Conservation (phyloP, 139 green algal species). For the Desmodesmus armatus region DNA sequence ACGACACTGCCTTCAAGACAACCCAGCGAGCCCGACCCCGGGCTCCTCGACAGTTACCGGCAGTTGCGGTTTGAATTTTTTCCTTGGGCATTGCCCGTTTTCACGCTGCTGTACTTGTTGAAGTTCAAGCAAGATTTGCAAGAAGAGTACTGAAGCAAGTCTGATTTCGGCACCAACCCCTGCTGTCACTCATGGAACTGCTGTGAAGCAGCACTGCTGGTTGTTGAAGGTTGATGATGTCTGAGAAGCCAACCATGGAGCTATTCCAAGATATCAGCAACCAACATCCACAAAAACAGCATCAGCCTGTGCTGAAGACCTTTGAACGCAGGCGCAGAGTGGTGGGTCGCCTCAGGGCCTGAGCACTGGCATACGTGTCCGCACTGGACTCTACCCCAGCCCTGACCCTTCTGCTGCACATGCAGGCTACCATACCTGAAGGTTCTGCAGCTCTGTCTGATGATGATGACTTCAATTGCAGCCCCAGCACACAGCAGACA, state of each 20-base stretch:
- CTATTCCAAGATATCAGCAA: conserved; percentile 32
- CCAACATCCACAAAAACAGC: neutral
- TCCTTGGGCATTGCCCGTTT: too few species aligned
- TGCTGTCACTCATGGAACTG: too few species aligned
- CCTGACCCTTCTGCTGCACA: neutral
- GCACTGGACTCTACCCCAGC: neutral
- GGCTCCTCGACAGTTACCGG: too few species aligned
- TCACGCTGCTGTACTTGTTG: too few species aligned
- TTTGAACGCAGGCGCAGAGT: conserved; percentile 27
- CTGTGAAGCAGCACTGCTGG: too few species aligned
- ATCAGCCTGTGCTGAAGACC: neutral
- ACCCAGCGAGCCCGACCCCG: too few species aligned
- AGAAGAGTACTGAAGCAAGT: too few species aligned
- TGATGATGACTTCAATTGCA: neutral
- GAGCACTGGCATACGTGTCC: neutral
- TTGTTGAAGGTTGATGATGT: too few species aligned
- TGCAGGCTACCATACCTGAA: neutral
- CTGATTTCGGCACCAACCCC: neutral
- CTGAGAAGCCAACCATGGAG: too few species aligned
- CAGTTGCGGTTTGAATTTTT: too few species aligned
- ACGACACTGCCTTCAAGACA: too few species aligned
- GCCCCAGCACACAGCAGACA: neutral
- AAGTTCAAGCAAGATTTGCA: too few species aligned
- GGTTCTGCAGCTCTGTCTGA: neutral
- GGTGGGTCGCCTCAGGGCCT: neutral